These are phyloP conservation scores for Taphrina wiesneri DNA, from an alignment of 1,139 yeast genomes.

Conservation along the genomic window DNA sequence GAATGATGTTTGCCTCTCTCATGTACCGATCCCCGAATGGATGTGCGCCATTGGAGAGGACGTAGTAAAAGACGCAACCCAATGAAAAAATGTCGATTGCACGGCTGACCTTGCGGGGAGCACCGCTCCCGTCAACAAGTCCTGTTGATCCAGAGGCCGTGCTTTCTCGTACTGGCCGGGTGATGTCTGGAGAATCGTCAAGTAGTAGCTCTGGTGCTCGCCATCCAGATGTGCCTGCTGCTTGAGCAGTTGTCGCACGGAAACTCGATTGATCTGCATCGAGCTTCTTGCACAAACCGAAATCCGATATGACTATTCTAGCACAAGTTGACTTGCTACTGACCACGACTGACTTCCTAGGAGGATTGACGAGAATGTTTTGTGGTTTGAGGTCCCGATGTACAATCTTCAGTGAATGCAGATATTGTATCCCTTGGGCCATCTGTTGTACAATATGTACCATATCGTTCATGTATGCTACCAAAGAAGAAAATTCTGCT, in stretches of 20 bases:
- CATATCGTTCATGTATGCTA: constrained; percentile 49
- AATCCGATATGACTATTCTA: constrained; percentile 84
- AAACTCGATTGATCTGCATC: constrained; percentile 93
- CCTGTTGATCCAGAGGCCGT: constrained; percentile 35
- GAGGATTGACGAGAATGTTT: constrained; percentile 81
- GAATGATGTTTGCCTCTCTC: constrained; percentile 85
- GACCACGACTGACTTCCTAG: constrained; percentile 49
- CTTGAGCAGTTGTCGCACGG: constrained; percentile 85
- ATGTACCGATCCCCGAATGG: constrained; percentile 90
- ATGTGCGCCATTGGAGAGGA: constrained; percentile 80
- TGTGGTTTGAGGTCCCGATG: constrained; percentile 97
- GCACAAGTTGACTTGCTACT: constrained; percentile 42
- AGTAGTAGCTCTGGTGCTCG: constrained; percentile 88
- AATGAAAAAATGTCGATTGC: constrained; percentile 91
- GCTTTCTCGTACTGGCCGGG: constrained; percentile 39
- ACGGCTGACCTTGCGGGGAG: constrained; percentile 70
- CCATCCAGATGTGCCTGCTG: constrained; percentile 98
- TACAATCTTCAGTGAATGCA: constrained; percentile 87
- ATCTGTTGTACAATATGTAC: constrained; percentile 63
- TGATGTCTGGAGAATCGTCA: constrained; percentile 44
- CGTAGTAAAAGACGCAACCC: constrained; percentile 91
- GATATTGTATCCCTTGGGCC: constrained; percentile 79
- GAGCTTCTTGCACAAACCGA: constrained; percentile 88
- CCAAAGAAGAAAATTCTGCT: constrained; percentile 47
- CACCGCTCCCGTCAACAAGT: constrained; percentile 49